phyloP scores from a whole-genome alignment of 345 rosid species.

The Rubroshorea leprosula region DNA sequence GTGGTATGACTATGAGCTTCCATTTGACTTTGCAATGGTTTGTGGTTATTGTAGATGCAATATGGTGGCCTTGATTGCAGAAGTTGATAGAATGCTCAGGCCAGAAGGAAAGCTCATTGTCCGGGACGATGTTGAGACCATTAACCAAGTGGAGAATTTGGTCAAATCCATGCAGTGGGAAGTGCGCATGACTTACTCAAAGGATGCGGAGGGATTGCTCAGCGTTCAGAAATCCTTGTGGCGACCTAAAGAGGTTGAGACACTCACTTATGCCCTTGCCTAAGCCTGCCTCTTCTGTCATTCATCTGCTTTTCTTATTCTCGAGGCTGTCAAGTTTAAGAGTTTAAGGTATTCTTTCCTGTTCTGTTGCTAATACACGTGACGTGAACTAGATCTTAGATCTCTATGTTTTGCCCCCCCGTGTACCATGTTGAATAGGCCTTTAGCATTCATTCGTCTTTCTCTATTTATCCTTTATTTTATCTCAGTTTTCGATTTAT shows the following conservation, averaged over 20 bases:
- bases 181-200: constrained; percentile 66
- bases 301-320: constrained; percentile 2
- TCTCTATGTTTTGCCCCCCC: background rate
- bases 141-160: constrained; percentile 54
- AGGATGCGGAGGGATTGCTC: constrained; percentile 80
- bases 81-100: constrained; percentile 79
- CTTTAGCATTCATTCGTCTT: background rate
- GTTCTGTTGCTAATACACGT: constrained; percentile 21
- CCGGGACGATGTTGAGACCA: constrained; percentile 58
- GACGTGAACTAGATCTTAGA: constrained; percentile 11
- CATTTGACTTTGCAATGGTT: background rate
- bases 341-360: constrained; percentile 24
- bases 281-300: constrained; percentile 22
- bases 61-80: constrained; percentile 61
- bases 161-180: constrained; percentile 71
- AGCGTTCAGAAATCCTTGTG: constrained; percentile 75
- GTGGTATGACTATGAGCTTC: background rate
- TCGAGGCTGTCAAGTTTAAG: constrained; percentile 11
- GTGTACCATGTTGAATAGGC: constrained; percentile 18
- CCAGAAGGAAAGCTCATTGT: constrained; percentile 88
- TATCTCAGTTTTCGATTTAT: too few relatives aligned
- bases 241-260: constrained; percentile 70
- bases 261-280: constrained; percentile 51
- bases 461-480: too few relatives aligned
- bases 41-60: constrained; percentile 49